phyloP scores from a whole-genome alignment of 345 rosid genomes.

The Geranium rotundifolium region DNA sequence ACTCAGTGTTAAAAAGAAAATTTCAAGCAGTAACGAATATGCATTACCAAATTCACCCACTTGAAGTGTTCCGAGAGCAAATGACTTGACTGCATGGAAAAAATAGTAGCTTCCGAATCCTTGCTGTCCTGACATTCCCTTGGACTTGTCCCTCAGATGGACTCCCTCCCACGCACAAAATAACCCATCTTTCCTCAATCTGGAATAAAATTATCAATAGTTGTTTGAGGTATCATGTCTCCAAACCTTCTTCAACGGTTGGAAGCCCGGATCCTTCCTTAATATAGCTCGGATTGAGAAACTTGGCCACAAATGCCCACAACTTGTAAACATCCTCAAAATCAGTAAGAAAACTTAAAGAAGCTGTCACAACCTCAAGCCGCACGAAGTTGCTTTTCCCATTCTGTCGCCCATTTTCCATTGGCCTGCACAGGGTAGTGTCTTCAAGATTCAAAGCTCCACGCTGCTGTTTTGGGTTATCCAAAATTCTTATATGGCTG shows the following conservation, averaged over 20 bases:
- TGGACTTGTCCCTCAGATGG: background rate
- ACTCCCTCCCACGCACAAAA: conserved; percentile 3
- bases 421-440: conserved; percentile 52
- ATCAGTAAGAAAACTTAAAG: conserved; percentile 87
- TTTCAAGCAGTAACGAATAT: conserved; percentile 29
- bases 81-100: conserved; percentile 10
- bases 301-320: conserved; percentile 88
- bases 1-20: conserved; percentile 13
- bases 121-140: background rate
- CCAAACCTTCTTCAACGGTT: conserved; percentile 65
- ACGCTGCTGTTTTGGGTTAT: conserved; percentile 37
- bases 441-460: conserved; percentile 42
- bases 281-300: conserved; percentile 61
- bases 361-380: conserved; percentile 90
- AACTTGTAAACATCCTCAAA: conserved; percentile 91
- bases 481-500: conserved; percentile 69
- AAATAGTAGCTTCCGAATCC: conserved; percentile 13
- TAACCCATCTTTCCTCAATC: conserved; percentile 8
- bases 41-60: conserved; percentile 44
- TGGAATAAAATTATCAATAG: conserved; percentile 10
- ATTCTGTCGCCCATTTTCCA: conserved; percentile 49
- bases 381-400: conserved; percentile 57
- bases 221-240: conserved; percentile 25
- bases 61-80: conserved; percentile 18
- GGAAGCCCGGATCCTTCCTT: conserved; percentile 53